Evolutionary conservation across 1,284 basidiomycete species (phyloP).

Genomic region (Bondarzewia mesenterica): DNA sequence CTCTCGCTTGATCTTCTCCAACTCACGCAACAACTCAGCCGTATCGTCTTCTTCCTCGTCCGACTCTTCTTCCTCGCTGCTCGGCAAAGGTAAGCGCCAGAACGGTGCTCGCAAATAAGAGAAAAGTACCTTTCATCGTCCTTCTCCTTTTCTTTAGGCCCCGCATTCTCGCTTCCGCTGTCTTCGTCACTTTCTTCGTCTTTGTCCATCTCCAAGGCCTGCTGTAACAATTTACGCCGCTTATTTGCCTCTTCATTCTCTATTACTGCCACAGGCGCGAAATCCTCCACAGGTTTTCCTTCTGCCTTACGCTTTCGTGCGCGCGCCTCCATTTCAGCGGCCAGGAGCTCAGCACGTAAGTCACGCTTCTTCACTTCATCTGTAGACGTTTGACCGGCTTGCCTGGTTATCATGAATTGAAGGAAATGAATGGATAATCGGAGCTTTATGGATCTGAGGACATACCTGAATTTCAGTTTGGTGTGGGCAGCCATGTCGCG

Average conservation of each 20-base stretch:
- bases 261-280: conserved; percentile 21
- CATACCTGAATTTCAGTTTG: conserved; percentile 88
- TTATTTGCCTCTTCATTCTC: conserved; percentile 66
- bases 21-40: conserved; percentile 83
- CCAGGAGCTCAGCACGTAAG: conserved; percentile 72
- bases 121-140: conserved; percentile 14
- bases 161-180: conserved; percentile 31
- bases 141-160: conserved; percentile 24
- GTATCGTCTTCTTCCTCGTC: conserved; percentile 86
- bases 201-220: conserved; percentile 78
- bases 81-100: background rate
- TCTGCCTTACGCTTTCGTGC: conserved; percentile 76
- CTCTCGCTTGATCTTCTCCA: conserved; percentile 94
- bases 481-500: conserved; percentile 90
- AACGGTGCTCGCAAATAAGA: background rate
- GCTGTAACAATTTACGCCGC: conserved; percentile 73
- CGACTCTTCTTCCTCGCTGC: conserved; percentile 44
- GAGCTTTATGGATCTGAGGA: background rate
- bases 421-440: background rate
- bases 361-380: conserved; percentile 74
- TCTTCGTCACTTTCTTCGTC: conserved; percentile 74
- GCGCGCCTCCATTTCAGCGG: conserved; percentile 75
- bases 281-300: conserved; percentile 12
- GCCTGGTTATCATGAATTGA: conserved; percentile 40
- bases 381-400: conserved; percentile 76